Base-by-base conservation (phyloP, 1,139 yeast genomes). In the Wickerhamiella infanticola region DNA sequence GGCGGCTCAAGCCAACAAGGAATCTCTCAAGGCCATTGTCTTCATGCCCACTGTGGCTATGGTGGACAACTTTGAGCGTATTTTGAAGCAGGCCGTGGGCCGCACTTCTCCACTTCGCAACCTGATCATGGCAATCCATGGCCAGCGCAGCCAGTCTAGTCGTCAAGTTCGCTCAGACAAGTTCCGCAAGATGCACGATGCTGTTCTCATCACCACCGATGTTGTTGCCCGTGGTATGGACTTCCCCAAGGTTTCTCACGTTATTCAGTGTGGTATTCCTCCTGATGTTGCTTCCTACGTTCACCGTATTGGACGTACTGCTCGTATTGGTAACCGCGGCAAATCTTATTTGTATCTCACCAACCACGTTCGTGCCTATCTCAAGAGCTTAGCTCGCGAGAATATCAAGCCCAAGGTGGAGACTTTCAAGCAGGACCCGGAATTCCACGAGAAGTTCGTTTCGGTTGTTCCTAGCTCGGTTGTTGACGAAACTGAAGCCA, bases 181-280 rank as follows among this genome's bases (percentile, higher is more conserved):
- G 24, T 84, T 81, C 69, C 73, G 81, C 58, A 61, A 58, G 40
- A 58, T 69, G 31, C 58, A 64, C 38, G 64, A 67, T 27, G 80
- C 83, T 47, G 59, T 88, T 39, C 69, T 88, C 47, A 74, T 88
- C 44, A 81, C 94, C 41, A 84, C 95, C 1, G 95, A 88, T 64
- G 96, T 90, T 47, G 94, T 90, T 52, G 96, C 97, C 3, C 78
- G 97, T 67, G 97, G 98, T 57, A 79, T 90, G 79, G 95, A 86
- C 67, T 82, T 86, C 71, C 88, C 86, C 43, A 77, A 76, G 55
- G 93, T 90, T 35, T 67, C 83, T 27, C 81, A 83, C 57, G 95
- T 86, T 46, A 67, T 81, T 57, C 95, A 86, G 65, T 63, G 82
- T 48, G 80, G 85, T 53, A 72, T 80, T n/a, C 84, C 93, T 52